These are phyloP conservation scores for Mycena leptocephala DNA, from an alignment of 768 basidiomycete genomes.

Conservation along the genomic window DNA sequence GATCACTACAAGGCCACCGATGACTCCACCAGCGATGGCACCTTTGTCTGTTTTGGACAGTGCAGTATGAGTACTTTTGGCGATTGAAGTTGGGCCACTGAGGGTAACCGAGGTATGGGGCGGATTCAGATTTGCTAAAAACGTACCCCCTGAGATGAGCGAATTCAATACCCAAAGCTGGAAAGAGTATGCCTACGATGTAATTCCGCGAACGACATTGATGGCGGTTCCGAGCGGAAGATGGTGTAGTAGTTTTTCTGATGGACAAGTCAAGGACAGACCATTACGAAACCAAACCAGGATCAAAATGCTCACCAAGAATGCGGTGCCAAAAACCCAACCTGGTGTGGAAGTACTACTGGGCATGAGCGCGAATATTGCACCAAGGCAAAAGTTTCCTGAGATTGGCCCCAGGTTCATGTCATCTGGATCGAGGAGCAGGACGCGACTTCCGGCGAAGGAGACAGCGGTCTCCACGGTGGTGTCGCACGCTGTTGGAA, in stretches of 20 bases:
- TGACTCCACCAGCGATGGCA: not conserved
- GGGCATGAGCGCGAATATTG: not conserved
- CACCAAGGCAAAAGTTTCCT: not conserved
- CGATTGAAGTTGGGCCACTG: not conserved
- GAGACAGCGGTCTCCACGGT: not conserved
- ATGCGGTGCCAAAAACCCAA: not conserved
- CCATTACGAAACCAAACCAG: not conserved
- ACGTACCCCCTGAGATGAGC: not conserved
- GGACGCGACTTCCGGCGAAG: not conserved
- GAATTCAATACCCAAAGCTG: not conserved
- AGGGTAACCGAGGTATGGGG: not conserved
- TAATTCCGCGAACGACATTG: not conserved
- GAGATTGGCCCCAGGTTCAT: not conserved
- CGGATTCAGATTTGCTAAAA: not conserved
- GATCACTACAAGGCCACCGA: not conserved
- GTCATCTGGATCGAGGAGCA: not conserved
- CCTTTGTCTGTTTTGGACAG: not conserved
- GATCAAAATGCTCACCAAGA: not conserved
- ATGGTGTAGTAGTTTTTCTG: constrained; percentile 1
- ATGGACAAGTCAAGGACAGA: not conserved
- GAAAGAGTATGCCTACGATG: not conserved
- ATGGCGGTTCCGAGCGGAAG: not conserved
- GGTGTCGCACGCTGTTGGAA: not conserved
- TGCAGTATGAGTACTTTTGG: not conserved
- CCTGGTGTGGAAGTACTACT: not conserved